Conservation (phyloP, 345 rosid species). For the Rubroshorea leprosula region DNA sequence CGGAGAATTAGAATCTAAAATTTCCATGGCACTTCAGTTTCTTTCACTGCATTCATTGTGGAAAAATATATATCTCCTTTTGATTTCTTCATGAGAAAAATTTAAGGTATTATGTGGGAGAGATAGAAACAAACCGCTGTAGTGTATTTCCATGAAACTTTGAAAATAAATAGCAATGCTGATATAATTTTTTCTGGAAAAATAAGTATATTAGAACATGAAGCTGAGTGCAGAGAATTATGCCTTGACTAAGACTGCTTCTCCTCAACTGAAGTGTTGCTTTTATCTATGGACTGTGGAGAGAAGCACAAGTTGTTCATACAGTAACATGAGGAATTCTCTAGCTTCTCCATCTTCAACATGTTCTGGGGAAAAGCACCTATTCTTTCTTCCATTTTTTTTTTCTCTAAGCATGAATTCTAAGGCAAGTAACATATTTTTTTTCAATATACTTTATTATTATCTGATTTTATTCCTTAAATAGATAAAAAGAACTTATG, state of each 20-base stretch:
- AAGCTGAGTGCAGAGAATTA: slow-evolving; percentile 12
- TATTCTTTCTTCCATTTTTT: neutral
- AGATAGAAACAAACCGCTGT: too few species aligned
- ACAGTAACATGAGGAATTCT: slow-evolving; percentile 6
- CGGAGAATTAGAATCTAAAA: slow-evolving; percentile 43
- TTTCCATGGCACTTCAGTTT: slow-evolving; percentile 18
- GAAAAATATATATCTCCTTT: neutral
- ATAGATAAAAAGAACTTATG: too few species aligned
- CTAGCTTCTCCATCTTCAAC: slow-evolving; percentile 8
- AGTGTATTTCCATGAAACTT: too few species aligned
- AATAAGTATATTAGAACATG: neutral
- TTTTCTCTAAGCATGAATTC: slow-evolving; percentile 1
- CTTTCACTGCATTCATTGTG: slow-evolving; percentile 16
- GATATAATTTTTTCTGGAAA: too few species aligned
- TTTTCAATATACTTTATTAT: slow-evolving; percentile 18
- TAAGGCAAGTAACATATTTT: neutral
- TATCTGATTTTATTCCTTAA: slow-evolving; percentile 11
- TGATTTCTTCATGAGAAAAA: neutral
- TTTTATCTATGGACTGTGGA: neutral
- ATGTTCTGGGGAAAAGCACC: neutral
- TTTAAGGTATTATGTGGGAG: neutral
- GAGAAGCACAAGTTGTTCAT: slow-evolving; percentile 16
- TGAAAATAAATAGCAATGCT: too few species aligned
- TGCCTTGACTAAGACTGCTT: slow-evolving; percentile 18
- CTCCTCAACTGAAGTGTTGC: neutral